Evolutionary conservation across 192 early-diverging fungal genomes (phyloP).

Genomic region (Thamnidium elegans): DNA sequence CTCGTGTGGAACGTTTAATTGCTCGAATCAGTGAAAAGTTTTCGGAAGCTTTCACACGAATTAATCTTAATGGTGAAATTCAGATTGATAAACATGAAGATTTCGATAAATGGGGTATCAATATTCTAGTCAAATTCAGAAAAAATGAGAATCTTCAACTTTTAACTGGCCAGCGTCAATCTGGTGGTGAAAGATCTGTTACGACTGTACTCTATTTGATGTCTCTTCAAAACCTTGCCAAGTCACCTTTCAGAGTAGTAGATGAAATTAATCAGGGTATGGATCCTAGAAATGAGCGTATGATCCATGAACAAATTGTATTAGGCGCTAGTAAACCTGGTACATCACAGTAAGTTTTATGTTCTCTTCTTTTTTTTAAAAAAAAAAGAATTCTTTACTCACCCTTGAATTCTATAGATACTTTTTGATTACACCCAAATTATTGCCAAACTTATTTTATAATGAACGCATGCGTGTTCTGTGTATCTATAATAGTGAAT

Average conservation of each 20-base stretch:
- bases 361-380: constrained; percentile 7
- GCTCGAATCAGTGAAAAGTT: constrained; percentile 55
- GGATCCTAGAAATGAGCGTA: constrained; percentile 94
- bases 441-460: constrained; percentile 90
- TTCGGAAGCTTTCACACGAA: constrained; percentile 26
- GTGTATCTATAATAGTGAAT: constrained; percentile 94
- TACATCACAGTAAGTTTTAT: constrained; percentile 63
- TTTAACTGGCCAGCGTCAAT: constrained; percentile 88
- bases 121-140: constrained; percentile 94
- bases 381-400: constrained; percentile 9
- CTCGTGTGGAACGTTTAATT: constrained; percentile 59
- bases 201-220: constrained; percentile 96
- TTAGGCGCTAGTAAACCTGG: constrained; percentile 67
- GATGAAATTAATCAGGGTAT: constrained; percentile 99
- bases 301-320: constrained; percentile 92
- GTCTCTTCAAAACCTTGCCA: constrained; percentile 84
- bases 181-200: constrained; percentile 95
- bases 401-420: constrained; percentile 50
- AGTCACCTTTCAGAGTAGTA: constrained; percentile 94
- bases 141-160: constrained; percentile 78
- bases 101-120: constrained; percentile 90
- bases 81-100: constrained; percentile 67
- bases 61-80: constrained; percentile 80
- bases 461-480: constrained; percentile 89
- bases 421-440: constrained; percentile 98